Percentiles rank a stretch among this genome's conserved stretches.
Conservation (phyloP, 2,329 filamentous ascomycete genomes). For the Fusarium pseudograminearum region DNA sequence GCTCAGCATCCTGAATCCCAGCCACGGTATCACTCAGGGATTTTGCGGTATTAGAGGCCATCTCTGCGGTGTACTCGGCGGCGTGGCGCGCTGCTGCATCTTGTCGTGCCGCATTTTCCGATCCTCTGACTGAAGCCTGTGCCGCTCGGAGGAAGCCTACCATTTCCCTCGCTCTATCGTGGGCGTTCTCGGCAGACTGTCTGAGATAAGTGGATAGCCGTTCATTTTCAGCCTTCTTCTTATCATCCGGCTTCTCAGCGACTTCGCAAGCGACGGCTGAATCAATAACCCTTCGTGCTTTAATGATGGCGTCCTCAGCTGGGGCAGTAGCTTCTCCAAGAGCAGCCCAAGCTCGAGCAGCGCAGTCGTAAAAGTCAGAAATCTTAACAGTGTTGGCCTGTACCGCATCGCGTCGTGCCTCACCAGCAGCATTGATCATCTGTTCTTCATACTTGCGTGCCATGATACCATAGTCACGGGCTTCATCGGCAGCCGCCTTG, state of each 20-base stretch:
- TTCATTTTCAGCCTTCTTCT: constrained; percentile 24
- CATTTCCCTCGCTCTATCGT: constrained; percentile 26
- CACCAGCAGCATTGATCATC: constrained; percentile 8
- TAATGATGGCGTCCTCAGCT: constrained; percentile 30
- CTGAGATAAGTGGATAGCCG: constrained; percentile 16
- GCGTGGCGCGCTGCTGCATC: constrained; percentile 11
- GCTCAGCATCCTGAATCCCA: constrained; percentile 21
- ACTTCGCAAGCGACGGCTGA: constrained; percentile 25
- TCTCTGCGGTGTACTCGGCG: constrained; percentile 20
- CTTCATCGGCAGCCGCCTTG: constrained; percentile 26
- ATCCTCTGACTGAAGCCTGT: constrained; percentile 19
- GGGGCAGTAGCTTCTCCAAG: constrained; percentile 29
- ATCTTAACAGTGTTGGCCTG: background rate
- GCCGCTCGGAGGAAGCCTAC: constrained; percentile 22
- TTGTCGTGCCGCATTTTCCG: constrained; percentile 19
- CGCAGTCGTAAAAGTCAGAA: constrained; percentile 25
- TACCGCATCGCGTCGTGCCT: constrained; percentile 22
- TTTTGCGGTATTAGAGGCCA: background rate
- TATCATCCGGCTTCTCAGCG: constrained; percentile 22
- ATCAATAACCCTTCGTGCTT: constrained; percentile 26
- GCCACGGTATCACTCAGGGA: constrained; percentile 2
- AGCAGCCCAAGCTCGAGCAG: constrained; percentile 28
- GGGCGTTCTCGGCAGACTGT: constrained; percentile 31
- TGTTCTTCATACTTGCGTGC: constrained; percentile 31
- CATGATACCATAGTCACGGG: constrained; percentile 6